Percentiles rank a stretch among this genome's conserved stretches.
phyloP scores from a whole-genome alignment of 1,284 basidiomycete species.

The Volvariella surrecta region DNA sequence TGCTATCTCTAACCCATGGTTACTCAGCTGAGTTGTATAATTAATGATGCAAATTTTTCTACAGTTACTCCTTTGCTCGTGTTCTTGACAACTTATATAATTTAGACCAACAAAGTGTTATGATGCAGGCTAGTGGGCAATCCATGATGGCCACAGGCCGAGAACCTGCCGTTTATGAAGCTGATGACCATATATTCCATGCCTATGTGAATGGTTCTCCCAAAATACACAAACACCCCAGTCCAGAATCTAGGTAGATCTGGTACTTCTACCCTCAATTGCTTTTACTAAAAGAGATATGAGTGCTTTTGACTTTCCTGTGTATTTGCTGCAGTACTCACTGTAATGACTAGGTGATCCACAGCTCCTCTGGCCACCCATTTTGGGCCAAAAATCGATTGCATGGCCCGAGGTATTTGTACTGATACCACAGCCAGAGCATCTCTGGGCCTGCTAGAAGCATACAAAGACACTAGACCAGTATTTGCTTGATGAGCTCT shows the following conservation, averaged over 20 bases:
- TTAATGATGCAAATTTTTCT: not conserved
- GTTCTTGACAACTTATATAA: not conserved
- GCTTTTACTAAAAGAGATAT: slow-evolving; percentile 12
- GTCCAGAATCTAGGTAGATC: slow-evolving; percentile 13
- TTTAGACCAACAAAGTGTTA: not conserved
- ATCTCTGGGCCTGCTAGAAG: slow-evolving; percentile 16
- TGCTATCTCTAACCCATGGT: slow-evolving; percentile 9
- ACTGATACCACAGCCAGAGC: slow-evolving; percentile 12
- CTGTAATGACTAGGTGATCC: slow-evolving; percentile 7
- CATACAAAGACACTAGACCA: slow-evolving; percentile 14
- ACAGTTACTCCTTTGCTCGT: not conserved
- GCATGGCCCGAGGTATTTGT: slow-evolving; percentile 14
- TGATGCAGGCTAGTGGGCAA: not conserved
- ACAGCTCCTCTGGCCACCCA: slow-evolving; percentile 12
- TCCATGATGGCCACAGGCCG: not conserved
- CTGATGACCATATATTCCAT: slow-evolving; percentile 8
- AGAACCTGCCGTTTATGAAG: slow-evolving; percentile 8
- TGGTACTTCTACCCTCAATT: slow-evolving; percentile 13
- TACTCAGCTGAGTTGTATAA: slow-evolving; percentile 6
- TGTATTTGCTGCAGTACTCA: not conserved
- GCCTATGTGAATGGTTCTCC: slow-evolving; percentile 13
- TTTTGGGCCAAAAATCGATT: slow-evolving; percentile 14
- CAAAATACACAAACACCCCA: slow-evolving; percentile 1
- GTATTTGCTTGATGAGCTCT: slow-evolving; percentile 13
- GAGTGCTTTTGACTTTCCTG: not conserved